These are phyloP conservation scores for Coffea eugenioides DNA, from an alignment of 257 asterid genomes.

Conservation along the genomic window DNA sequence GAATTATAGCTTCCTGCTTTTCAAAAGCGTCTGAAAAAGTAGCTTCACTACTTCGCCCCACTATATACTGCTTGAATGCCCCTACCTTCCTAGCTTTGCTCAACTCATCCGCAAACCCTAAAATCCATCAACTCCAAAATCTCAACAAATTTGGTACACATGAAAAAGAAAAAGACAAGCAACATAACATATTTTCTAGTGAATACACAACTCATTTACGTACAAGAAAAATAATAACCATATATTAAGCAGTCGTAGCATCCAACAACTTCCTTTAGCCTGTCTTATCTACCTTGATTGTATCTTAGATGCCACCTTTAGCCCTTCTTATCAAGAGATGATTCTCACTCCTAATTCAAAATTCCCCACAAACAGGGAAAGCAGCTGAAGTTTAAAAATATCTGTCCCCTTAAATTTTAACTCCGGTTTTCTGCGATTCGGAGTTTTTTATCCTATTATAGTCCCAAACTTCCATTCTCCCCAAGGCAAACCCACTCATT, in stretches of 20 bases:
- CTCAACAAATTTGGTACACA: not conserved
- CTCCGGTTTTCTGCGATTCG: no score
- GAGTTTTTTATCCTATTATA: no score
- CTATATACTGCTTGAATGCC: conserved; percentile 59
- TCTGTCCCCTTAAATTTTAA: not conserved
- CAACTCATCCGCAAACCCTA: conserved; percentile 84
- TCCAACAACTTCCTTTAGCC: not conserved
- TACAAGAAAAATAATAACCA: not conserved
- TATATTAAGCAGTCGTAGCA: not conserved
- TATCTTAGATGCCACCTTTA: not conserved
- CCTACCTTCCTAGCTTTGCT: conserved; percentile 74
- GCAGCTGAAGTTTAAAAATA: not conserved
- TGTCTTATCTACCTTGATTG: not conserved
- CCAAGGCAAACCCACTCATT: not conserved
- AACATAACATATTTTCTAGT: not conserved
- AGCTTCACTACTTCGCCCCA: conserved; percentile 76
- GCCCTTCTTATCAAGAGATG: no score
- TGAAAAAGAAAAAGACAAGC: not conserved
- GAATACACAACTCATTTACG: not conserved
- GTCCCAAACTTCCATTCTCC: not conserved
- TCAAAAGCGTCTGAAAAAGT: conserved; percentile 62
- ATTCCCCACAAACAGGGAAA: not conserved
- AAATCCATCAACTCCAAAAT: conserved; percentile 6
- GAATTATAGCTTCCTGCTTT: conserved; percentile 80
- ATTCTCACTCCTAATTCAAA: no score